Evolutionary conservation across 345 rosid species (phyloP), one percentile per base, ranked within the genome.

Genomic region (Citropsis articulata): DNA sequence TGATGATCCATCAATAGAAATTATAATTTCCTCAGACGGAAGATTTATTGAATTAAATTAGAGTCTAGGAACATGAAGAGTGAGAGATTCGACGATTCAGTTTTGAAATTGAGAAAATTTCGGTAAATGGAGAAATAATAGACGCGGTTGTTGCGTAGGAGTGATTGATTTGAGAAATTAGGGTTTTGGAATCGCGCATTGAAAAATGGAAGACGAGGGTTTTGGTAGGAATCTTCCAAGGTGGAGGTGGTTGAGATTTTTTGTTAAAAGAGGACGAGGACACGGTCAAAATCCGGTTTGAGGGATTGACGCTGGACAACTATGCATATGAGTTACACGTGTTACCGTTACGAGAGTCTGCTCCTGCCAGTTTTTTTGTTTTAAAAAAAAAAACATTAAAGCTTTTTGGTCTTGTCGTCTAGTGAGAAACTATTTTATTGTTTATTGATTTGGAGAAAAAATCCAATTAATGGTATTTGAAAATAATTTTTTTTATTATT

Each of bases 1-100:
- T 78, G 85, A 61, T 73, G 79, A 74, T 69, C 85, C 86, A 78
- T 87, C 36, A 65, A 10, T 9, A 63, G 64, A 70, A 38, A 38
- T 19, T 42, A 36, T 19, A 66, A 66, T 3, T 66, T 66, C 24
- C 21, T 64, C 7, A 59, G 28, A 59, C 28, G 27, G 62, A 48
- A 72, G 76, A 40, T 19, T 25, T 42, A 45, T 53, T 53, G 57
- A 18, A 53, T 53, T 53, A 53, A 18, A 67, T 36, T 12, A 62
- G 50, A 62, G 75, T 30, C 62, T n/a, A 6, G 59, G 38, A 50
- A 45, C 56, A 36, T 12, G 28, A 25, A 40, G 35, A 60, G 30
- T 40, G 55, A n/a, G 42, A 25, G 40, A 21, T 8, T 50, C 16
- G 66, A n/a, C 63, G 55, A 30, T 28, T 63, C 5, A n/a, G 66